Evolutionary conservation across 148 eudicot genomes (phyloP).

Genomic region (Agrostemma githago): DNA sequence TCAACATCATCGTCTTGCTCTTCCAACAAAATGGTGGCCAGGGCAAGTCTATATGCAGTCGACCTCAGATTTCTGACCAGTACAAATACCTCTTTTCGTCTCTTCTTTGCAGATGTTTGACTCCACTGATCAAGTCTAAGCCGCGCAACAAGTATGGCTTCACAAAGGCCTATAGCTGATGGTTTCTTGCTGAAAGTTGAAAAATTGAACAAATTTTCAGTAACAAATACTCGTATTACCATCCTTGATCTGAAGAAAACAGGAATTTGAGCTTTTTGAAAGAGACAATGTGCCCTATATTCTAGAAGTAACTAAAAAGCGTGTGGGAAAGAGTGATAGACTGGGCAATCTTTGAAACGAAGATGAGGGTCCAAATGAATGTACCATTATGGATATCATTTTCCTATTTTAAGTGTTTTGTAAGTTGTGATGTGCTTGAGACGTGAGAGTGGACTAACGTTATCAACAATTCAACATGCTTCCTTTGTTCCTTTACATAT

Average conservation of each 20-base stretch:
- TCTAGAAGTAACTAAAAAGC: neutral
- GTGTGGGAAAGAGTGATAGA: neutral
- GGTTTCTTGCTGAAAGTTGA: slow-evolving; percentile 67
- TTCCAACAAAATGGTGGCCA: slow-evolving; percentile 70
- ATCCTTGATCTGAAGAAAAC: neutral
- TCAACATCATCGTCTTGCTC: slow-evolving; percentile 54
- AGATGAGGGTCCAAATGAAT: too few species aligned
- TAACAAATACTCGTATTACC: neutral
- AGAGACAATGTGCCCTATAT: too few species aligned
- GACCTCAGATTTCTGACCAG: slow-evolving; percentile 85
- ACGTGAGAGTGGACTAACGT: too few species aligned
- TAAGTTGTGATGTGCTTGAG: too few species aligned
- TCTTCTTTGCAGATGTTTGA: slow-evolving; percentile 41
- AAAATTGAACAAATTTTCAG: neutral
- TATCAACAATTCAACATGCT: too few species aligned
- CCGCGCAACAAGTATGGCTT: slow-evolving; percentile 60
- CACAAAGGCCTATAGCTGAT: slow-evolving; percentile 56
- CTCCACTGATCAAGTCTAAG: slow-evolving; percentile 82
- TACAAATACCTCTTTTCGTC: slow-evolving; percentile 72
- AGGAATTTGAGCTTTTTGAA: neutral
- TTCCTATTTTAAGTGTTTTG: too few species aligned
- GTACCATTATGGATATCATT: too few species aligned
- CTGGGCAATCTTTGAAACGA: neutral
- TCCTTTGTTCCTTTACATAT: too few species aligned
- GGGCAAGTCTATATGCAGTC: slow-evolving; percentile 76